phyloP scores from a whole-genome alignment of 2,329 filamentous ascomycete genomes.

The Trichoderma afroharzianum region DNA sequence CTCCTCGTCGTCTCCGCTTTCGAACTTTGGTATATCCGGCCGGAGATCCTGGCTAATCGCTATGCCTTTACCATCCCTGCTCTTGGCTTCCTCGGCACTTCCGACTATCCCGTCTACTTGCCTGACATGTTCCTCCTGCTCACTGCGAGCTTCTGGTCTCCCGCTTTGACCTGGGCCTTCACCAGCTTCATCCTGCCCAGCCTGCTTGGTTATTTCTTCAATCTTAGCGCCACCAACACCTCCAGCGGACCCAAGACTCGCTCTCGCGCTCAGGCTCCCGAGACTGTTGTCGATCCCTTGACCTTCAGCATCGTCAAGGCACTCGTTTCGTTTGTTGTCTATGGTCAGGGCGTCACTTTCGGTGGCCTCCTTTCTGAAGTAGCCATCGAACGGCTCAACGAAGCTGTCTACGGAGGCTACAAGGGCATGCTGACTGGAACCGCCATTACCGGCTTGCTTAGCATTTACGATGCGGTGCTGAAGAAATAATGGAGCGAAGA shows the following conservation, averaged over 20 bases:
- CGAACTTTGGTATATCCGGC: conserved; percentile 67
- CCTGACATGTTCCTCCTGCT: conserved; percentile 80
- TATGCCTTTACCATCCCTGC: conserved; percentile 72
- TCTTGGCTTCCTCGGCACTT: conserved; percentile 50
- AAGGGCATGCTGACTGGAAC: conserved; percentile 66
- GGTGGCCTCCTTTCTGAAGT: conserved; percentile 57
- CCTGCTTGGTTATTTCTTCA: conserved; percentile 82
- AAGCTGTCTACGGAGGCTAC: conserved; percentile 68
- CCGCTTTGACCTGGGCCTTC: conserved; percentile 70
- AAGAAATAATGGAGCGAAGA: conserved; percentile 50
- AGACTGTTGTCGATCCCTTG: conserved; percentile 74
- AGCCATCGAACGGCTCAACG: conserved; percentile 60
- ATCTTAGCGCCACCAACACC: conserved; percentile 61
- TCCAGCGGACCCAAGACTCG: conserved; percentile 41
- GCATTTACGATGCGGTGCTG: conserved; percentile 74
- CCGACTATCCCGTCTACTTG: conserved; percentile 60
- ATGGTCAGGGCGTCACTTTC: conserved; percentile 62
- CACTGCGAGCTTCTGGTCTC: conserved; percentile 77
- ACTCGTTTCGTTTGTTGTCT: conserved; percentile 75
- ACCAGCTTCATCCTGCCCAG: conserved; percentile 70
- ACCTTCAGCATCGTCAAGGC: conserved; percentile 89
- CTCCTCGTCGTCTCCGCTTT: conserved; percentile 64
- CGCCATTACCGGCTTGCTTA: conserved; percentile 63
- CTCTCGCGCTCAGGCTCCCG: conserved; percentile 36
- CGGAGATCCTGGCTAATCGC: conserved; percentile 65